phyloP scores from a whole-genome alignment of 371 early-diverging fungal genomes.

The Paraphysoderma sedebokerense region DNA sequence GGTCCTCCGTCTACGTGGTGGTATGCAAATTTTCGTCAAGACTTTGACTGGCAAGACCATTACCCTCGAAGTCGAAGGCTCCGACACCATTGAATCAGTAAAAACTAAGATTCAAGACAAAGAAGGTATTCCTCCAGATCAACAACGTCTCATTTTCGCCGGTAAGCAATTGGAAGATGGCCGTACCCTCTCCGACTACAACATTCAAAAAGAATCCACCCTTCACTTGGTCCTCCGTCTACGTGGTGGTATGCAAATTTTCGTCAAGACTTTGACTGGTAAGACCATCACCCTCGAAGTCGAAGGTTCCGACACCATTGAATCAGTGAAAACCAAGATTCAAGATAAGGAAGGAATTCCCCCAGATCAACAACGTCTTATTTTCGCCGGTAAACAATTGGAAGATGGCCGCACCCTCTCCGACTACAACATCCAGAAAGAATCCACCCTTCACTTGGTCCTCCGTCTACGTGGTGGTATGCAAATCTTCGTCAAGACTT shows the following conservation, averaged over 20 bases:
- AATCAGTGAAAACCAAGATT: slow-evolving; percentile 92
- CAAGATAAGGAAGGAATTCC: slow-evolving; percentile 97
- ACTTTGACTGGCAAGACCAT: slow-evolving; percentile 98
- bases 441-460: too few relatives aligned
- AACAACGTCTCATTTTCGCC: slow-evolving; percentile 69
- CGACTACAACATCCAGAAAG: slow-evolving; percentile 67
- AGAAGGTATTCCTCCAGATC: slow-evolving; percentile 83
- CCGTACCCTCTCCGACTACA: slow-evolving; percentile 49
- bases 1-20: slow-evolving; percentile 67
- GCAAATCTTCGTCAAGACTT: slow-evolving; percentile 80
- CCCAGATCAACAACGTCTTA: slow-evolving; percentile 69
- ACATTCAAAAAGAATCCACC: slow-evolving; percentile 67
- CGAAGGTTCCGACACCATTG: slow-evolving; percentile 88
- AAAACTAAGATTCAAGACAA: slow-evolving; percentile 98
- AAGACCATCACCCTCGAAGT: slow-evolving; percentile 98
- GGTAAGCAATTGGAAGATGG: slow-evolving; percentile 73
- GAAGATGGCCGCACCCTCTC: slow-evolving; percentile 58
- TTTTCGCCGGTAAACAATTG: slow-evolving; percentile 69
- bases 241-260: slow-evolving; percentile 81
- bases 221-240: slow-evolving; percentile 71
- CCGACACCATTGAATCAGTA: slow-evolving; percentile 90
- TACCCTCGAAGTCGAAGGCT: slow-evolving; percentile 93
- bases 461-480: slow-evolving; percentile 17
- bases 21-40: slow-evolving; percentile 94
- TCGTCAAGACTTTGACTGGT: slow-evolving; percentile 97